These are phyloP conservation scores for Panicum hallii DNA, from an alignment of 202 grass and related monocot genomes.

Conservation along the genomic window DNA sequence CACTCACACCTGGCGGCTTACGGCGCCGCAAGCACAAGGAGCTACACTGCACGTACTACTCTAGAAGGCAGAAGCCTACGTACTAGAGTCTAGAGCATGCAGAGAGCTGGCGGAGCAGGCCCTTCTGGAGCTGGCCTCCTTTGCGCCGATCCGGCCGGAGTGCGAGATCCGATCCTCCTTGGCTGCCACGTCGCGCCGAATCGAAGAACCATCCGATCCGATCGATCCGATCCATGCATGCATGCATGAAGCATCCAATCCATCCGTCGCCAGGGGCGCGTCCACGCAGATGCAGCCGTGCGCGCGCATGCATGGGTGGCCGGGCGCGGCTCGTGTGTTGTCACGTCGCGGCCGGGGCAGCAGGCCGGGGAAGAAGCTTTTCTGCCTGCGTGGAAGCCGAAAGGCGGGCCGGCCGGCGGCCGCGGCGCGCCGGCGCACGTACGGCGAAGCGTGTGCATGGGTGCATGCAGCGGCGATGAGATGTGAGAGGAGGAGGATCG, in stretches of 20 bases:
- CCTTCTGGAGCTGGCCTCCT: not conserved
- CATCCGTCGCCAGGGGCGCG: not conserved
- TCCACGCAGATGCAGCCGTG: too few relatives aligned
- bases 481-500: constrained; percentile 4
- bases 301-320: not conserved
- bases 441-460: not conserved
- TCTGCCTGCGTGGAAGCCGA: constrained; percentile 5
- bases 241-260: constrained; percentile 20
- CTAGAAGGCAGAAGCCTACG: too few relatives aligned
- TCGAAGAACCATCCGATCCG: not conserved
- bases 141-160: not conserved
- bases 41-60: too few relatives aligned
- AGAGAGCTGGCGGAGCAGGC: too few relatives aligned
- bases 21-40: not conserved
- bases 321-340: not conserved
- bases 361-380: not conserved
- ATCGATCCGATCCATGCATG: not conserved
- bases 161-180: not conserved
- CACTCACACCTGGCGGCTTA: not conserved
- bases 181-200: not conserved
- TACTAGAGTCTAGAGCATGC: too few relatives aligned
- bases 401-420: too few relatives aligned
- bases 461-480: constrained; percentile 22
- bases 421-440: not conserved
- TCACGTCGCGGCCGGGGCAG: constrained; percentile 1